phyloP scores from a whole-genome alignment of 495 filamentous ascomycete species.

The Sporormia fimetaria region DNA sequence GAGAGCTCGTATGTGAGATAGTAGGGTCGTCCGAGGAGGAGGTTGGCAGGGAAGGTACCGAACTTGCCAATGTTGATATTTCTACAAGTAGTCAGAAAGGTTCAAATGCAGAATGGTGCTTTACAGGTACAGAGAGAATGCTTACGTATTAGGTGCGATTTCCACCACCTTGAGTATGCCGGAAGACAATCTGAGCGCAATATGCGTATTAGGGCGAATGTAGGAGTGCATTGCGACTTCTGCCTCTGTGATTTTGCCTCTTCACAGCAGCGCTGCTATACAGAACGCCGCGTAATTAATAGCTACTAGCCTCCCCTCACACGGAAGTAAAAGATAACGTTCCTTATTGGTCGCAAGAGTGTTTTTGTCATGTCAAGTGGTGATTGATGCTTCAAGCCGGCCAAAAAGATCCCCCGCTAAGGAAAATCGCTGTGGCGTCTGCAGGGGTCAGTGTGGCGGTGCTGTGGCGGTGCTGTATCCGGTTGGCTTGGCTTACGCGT shows the following conservation, averaged over 20 bases:
- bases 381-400: too few species aligned
- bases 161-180: conserved; percentile 51
- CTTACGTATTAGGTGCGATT: conserved; percentile 64
- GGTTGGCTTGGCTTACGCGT: too few species aligned
- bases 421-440: neutral
- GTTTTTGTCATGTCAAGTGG: too few species aligned
- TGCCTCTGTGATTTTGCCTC: too few species aligned
- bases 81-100: conserved; percentile 37
- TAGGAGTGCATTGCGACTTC: conserved; percentile 34
- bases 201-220: conserved; percentile 52
- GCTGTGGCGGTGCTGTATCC: conserved; percentile 11
- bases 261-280: too few species aligned
- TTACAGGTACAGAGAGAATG: conserved; percentile 17
- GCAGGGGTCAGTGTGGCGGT: neutral
- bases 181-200: conserved; percentile 57
- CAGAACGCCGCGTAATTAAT: too few species aligned
- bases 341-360: too few species aligned
- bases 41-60: conserved; percentile 74
- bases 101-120: conserved; percentile 8
- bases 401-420: neutral
- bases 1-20: conserved; percentile 82
- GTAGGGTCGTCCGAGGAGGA: conserved; percentile 77
- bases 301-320: too few species aligned
- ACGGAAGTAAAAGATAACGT: too few species aligned
- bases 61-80: conserved; percentile 80